A percentile compares a stretch with the other conserved stretches of the same genome.
Evolutionary conservation across 2,329 filamentous ascomycete genomes (phyloP).

Genomic region (Alternaria sp.): DNA sequence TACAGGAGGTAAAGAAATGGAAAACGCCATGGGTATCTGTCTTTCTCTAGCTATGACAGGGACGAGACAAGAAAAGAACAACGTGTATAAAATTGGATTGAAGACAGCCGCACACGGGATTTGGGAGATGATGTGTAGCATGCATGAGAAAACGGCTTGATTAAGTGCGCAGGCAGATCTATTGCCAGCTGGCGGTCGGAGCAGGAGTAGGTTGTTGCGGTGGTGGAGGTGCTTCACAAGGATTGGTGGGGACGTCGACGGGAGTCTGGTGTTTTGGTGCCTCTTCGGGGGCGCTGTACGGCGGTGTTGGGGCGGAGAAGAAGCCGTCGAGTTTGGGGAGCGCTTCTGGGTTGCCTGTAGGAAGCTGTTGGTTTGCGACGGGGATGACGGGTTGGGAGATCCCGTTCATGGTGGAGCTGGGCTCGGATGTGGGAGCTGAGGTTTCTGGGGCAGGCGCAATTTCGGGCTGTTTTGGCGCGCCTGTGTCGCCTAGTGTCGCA

Average conservation of each 20-base stretch:
- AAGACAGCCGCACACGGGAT: background rate
- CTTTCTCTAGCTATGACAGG: background rate
- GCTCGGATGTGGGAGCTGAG: background rate
- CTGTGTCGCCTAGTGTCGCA: background rate
- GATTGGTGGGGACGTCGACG: background rate
- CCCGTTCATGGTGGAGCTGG: slow-evolving; percentile 7
- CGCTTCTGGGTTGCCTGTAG: slow-evolving; percentile 1
- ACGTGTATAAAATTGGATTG: background rate
- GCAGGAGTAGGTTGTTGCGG: background rate
- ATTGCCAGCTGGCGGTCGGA: slow-evolving; percentile 23
- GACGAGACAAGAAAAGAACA: background rate
- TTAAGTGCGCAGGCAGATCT: slow-evolving; percentile 1
- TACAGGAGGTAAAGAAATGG: background rate
- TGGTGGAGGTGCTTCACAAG: background rate
- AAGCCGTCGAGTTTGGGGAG: slow-evolving; percentile 19
- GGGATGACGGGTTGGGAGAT: slow-evolving; percentile 5
- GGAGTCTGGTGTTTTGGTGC: slow-evolving; percentile 7
- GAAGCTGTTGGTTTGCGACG: slow-evolving; percentile 2
- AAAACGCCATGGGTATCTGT: slow-evolving; percentile 14
- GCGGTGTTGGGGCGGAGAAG: slow-evolving; percentile 29
- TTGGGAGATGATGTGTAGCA: background rate
- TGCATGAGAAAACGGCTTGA: background rate
- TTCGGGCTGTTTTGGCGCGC: slow-evolving; percentile 8
- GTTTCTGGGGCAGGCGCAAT: background rate
- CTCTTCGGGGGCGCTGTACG: slow-evolving; percentile 30